A percentile compares a stretch with the other conserved stretches of the same genome.
Evolutionary conservation across 352 stramenopile genomes (phyloP).

Genomic region (Phytophthora citrophthora): DNA sequence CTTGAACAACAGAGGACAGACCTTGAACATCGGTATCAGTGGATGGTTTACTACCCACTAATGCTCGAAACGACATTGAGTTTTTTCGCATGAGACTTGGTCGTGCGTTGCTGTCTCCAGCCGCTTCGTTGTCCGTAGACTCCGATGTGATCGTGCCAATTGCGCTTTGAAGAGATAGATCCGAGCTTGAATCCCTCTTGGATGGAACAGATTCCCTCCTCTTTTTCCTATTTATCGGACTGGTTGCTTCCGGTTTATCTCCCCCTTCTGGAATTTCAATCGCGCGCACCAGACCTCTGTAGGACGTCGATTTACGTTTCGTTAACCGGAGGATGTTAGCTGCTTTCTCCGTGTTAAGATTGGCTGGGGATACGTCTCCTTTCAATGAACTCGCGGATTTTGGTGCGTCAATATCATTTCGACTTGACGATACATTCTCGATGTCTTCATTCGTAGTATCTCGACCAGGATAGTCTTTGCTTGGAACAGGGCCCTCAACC

Average conservation of each 20-base stretch:
- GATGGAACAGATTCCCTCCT: conserved; percentile 10
- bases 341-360: not conserved
- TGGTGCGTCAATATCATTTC: conserved; percentile 1
- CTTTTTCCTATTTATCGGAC: conserved; percentile 18
- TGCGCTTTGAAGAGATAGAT: not conserved
- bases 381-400: not conserved
- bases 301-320: conserved; percentile 29
- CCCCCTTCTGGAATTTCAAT: conserved; percentile 10
- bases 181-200: conserved; percentile 1
- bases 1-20: not conserved
- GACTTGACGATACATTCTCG: not conserved
- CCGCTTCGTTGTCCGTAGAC: not conserved
- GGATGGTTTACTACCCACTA: not conserved
- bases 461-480: not conserved
- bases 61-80: conserved; percentile 19
- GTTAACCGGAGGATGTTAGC: conserved; percentile 11
- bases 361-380: conserved; percentile 1
- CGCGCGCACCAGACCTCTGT: not conserved
- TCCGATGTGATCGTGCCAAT: not conserved
- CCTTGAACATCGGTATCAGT: not conserved
- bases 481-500: conserved; percentile 1
- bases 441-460: no score
- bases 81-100: conserved; percentile 5
- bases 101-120: not conserved
- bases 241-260: conserved; percentile 7